Percentiles rank a stretch among this genome's conserved stretches.
Conservation (phyloP, 2,329 filamentous ascomycete genomes). For the Beauveria pseudobassiana region DNA sequence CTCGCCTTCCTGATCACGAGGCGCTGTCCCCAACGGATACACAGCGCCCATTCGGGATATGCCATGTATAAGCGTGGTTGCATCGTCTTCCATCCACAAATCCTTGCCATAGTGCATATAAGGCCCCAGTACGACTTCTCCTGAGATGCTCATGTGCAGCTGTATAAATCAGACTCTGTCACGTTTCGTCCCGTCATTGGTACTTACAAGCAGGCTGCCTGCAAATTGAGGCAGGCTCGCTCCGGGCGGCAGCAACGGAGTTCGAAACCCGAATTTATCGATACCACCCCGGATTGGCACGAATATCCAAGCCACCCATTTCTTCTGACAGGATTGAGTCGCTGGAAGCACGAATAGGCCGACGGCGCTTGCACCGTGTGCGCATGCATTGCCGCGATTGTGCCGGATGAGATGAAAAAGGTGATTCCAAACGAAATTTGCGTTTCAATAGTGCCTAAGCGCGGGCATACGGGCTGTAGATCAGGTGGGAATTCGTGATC, state of each 20-base stretch:
- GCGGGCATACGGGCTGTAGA: background rate
- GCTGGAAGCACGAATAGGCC: conserved; percentile 1
- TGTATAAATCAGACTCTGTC: background rate
- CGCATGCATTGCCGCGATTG: conserved; percentile 5
- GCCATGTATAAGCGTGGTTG: conserved; percentile 5
- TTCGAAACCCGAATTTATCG: conserved; percentile 3
- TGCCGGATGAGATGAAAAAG: conserved; percentile 6
- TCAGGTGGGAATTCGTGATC: background rate
- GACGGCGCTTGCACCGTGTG: conserved; percentile 4
- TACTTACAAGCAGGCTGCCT: conserved; percentile 2
- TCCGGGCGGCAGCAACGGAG: background rate
- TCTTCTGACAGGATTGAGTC: conserved; percentile 6
- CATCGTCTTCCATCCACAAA: conserved; percentile 7
- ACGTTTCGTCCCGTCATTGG: background rate
- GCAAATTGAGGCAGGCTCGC: background rate
- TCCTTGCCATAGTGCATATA: background rate
- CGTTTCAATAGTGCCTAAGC: conserved; percentile 4
- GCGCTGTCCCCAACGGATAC: background rate
- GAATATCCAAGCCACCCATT: conserved; percentile 7
- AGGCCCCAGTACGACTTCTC: conserved; percentile 1
- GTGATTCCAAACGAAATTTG: conserved; percentile 2
- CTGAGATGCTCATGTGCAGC: background rate
- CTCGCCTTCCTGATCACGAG: background rate
- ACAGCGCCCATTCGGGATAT: conserved; percentile 2
- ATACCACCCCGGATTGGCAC: conserved; percentile 1